Base-by-base conservation (phyloP, 257 asterid genomes). In the Plantago ovata region DNA sequence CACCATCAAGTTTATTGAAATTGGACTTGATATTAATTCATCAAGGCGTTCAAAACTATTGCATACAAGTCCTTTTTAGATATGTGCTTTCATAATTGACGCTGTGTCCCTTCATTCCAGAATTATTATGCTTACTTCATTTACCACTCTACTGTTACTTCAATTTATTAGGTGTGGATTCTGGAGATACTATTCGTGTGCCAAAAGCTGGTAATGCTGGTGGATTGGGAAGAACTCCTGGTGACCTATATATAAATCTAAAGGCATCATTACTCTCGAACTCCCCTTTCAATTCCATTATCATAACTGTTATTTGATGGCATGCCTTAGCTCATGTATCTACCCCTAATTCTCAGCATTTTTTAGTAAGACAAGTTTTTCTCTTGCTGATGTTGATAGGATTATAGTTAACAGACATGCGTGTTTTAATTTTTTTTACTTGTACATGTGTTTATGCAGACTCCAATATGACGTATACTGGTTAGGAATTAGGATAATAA, bases 121-220 rank as follows among this genome's bases (percentile, higher is more conserved):
- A 8, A 23, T 15, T 59, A 8, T 19, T 49, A 21, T 21, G 12
- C 10, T 13, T 7, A n/a, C 55, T 49, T 58, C 50, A 47, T 40
- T 64, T n/a, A 36, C 53, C 48, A 60, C 7, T 59, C 48, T 4
- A 19, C 41, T 72, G 38, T 15, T 55, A 8, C 64, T 38, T 23
- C 46, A 20, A 70, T 71, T 66, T 55, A 53, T 64, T 72, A 91
- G 98, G 98, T 57, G 85, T 92, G 76, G 96, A 83, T 54, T 76
- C 84, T 45, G 87, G 88, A 28, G 96, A 92, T 75, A 79, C 85
- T n/a, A 80, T 92, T 56, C 85, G 81, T 53, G 95, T 92, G 43
- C 78, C 89, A 38, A 72, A 79, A 52, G 93, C 93, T 72, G 98
- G 98, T 61, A 81, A 85, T 78, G 82, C 86, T 70, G 84, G 92